phyloP scores from a whole-genome alignment of 1,139 yeast species.

The Suhomyces yuchorum region DNA sequence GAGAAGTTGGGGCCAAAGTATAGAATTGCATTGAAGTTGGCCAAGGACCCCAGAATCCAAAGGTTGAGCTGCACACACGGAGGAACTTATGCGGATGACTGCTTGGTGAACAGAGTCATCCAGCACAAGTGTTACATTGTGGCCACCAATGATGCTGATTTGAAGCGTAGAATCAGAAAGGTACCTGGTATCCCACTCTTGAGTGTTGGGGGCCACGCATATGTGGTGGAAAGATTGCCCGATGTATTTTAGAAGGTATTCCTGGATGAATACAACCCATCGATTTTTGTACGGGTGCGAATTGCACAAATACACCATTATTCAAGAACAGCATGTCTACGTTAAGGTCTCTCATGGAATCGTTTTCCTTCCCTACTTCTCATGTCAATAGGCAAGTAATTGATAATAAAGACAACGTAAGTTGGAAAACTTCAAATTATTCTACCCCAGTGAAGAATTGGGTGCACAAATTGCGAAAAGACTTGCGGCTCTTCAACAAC shows the following conservation, averaged over 20 bases:
- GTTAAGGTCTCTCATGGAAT: neutral
- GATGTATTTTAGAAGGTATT: slow-evolving; percentile 67
- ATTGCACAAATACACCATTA: neutral
- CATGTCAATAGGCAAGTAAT: neutral
- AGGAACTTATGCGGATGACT: slow-evolving; percentile 98
- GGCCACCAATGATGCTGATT: slow-evolving; percentile 98
- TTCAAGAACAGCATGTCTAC: neutral
- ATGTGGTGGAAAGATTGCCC: slow-evolving; percentile 91
- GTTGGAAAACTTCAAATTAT: neutral
- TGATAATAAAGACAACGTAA: neutral
- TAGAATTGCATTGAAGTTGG: slow-evolving; percentile 87
- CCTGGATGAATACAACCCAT: slow-evolving; percentile 11
- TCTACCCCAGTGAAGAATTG: neutral
- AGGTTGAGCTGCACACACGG: slow-evolving; percentile 87
- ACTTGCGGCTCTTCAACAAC: neutral
- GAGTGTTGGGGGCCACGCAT: slow-evolving; percentile 94
- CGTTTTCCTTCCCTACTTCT: neutral
- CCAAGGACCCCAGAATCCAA: slow-evolving; percentile 90
- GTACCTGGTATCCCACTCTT: slow-evolving; percentile 95
- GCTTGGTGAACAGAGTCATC: slow-evolving; percentile 86
- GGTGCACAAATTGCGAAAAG: neutral
- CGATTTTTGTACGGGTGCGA: slow-evolving; percentile 7
- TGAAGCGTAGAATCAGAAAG: slow-evolving; percentile 89
- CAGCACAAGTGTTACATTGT: slow-evolving; percentile 97
- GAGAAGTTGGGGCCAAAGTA: slow-evolving; percentile 94